Evolutionary conservation across 192 early-diverging fungal species (phyloP).

Genomic region (Phlyctochytrium bullatum): DNA sequence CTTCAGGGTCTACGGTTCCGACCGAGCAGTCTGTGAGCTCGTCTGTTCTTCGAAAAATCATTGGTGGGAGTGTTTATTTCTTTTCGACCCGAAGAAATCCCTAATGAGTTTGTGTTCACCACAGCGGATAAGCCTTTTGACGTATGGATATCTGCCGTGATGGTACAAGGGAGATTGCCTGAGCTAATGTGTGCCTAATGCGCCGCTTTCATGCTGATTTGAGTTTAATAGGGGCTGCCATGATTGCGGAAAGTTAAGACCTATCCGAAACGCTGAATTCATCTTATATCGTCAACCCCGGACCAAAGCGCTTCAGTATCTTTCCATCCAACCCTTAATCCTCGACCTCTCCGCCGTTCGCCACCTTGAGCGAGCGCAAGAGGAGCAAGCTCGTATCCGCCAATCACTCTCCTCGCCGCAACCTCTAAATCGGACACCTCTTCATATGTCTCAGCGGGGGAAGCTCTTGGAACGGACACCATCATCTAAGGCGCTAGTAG

Average conservation of each 20-base stretch:
- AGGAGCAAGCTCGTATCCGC: conserved; percentile 16
- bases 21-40: background rate
- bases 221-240: background rate
- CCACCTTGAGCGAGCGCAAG: conserved; percentile 20
- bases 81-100: too few species aligned
- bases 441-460: background rate
- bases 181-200: background rate
- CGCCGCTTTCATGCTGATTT: background rate
- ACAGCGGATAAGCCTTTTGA: too few species aligned
- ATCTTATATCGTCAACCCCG: conserved; percentile 12
- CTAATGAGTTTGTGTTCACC: too few species aligned
- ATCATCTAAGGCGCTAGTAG: background rate
- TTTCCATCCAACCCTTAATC: conserved; percentile 63
- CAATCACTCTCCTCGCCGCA: conserved; percentile 1
- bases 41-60: background rate
- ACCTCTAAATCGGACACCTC: background rate
- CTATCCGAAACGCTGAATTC: background rate
- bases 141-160: background rate
- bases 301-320: conserved; percentile 52
- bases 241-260: background rate
- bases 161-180: background rate
- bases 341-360: conserved; percentile 60
- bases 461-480: background rate
- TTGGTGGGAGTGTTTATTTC: too few species aligned
- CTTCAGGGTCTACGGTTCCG: background rate